phyloP scores from a whole-genome alignment of 306 rosid genomes.

The Cicer bijugum region DNA sequence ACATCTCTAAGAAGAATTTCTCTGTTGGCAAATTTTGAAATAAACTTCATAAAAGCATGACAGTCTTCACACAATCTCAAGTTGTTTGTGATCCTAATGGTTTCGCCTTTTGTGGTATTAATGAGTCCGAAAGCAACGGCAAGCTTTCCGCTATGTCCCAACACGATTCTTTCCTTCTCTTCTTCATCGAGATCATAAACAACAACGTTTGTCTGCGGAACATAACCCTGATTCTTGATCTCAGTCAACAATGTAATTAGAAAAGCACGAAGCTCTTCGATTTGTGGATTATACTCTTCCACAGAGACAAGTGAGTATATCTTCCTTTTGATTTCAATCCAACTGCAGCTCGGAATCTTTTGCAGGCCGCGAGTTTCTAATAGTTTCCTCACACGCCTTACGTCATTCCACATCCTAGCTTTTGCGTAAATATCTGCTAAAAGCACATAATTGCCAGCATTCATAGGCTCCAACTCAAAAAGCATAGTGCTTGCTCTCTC shows the following conservation, averaged over 20 bases:
- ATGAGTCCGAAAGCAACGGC: conserved; percentile 94
- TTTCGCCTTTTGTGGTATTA: conserved; percentile 68
- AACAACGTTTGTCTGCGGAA: conserved; percentile 14
- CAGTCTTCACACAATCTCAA: conserved; percentile 93
- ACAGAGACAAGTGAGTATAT: conserved; percentile 72
- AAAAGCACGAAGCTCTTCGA: conserved; percentile 71
- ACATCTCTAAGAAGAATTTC: conserved; percentile 93
- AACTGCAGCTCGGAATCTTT: conserved; percentile 82
- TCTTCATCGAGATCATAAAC: conserved; percentile 60
- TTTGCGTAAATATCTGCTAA: conserved; percentile 80
- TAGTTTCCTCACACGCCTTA: conserved; percentile 69
- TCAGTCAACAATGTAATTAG: conserved; percentile 34
- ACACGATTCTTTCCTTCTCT: conserved; percentile 77
- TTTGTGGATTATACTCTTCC: conserved; percentile 72
- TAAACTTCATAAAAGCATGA: conserved; percentile 80
- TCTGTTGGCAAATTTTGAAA: conserved; percentile 74
- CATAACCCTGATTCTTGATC: conserved; percentile 26
- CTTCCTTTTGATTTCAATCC: conserved; percentile 79
- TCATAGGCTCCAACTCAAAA: conserved; percentile 78
- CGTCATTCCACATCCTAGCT: conserved; percentile 75
- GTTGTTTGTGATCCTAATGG: conserved; percentile 82
- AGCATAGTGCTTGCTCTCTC: conserved; percentile 77
- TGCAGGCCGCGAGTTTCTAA: conserved; percentile 65
- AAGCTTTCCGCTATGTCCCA: conserved; percentile 93
- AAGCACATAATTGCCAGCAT: conserved; percentile 92